Base-by-base conservation (phyloP, 345 rosid species). In the Punica granatum region DNA sequence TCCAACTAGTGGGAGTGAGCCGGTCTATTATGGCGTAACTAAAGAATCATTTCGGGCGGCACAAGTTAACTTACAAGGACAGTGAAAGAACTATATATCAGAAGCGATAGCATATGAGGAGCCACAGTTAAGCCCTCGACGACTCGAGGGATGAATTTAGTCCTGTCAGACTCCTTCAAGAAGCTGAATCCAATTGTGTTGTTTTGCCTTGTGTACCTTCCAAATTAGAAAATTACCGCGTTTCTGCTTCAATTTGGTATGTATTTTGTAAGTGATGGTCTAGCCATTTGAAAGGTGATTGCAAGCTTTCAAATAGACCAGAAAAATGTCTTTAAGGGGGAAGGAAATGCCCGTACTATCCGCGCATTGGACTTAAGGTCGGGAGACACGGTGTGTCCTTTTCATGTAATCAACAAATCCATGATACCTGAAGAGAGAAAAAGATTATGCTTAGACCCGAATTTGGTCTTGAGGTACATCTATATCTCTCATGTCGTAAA, bases 41-140 rank as follows among this genome's bases (percentile, higher is more conserved):
- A 91, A 89, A 77, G 92, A 88, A 70, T 76, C 86, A 34, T 94
- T 83, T 77, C 84, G 89, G 76, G 77, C 74, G 69, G 71, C 87
- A 65, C 88, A 81, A 68, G 77, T 74, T 32, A 79, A 64, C 36
- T 54, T n/a, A 5, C 75, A 48, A 64, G 36, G 60, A 1, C 67
- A 66, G 46, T 74, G 49, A 69, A 49, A 34, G 30, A 36, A 9
- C 71, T 60, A 37, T 41, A n/a, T 68, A 21, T 60, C 31, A 25
- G 54, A 13, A 7, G 0, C 28, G 25, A 28, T 0, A 9, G 16
- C 6, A 67, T 60, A 13, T 54, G 15, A 5, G n/a, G 30, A 15
- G 30, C 48, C 6, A 19, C n/a, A 6, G 4, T 12, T 46, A 0
- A 36, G 25, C 16, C 43, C 54, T 30, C 3, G 9, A 28, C 5